Conservation (phyloP, 306 rosid species). For the Arachis stenosperma region DNA sequence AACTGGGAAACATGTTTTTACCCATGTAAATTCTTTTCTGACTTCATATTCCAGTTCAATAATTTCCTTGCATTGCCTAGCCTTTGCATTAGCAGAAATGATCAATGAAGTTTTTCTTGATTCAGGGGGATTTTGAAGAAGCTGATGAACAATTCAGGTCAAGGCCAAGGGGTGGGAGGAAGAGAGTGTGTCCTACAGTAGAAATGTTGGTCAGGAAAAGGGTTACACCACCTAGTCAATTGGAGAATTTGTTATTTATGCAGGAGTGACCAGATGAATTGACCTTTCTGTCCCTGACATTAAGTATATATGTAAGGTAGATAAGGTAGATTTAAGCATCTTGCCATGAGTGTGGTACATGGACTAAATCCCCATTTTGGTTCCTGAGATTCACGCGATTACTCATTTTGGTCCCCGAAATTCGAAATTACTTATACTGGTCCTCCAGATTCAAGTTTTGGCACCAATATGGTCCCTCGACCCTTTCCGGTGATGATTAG, state of each 20-base stretch:
- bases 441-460: no score
- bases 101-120: background rate
- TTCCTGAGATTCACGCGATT: no score
- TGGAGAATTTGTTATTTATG: slow-evolving; percentile 45
- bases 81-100: background rate
- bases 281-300: background rate
- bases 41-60: background rate
- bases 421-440: no score
- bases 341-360: background rate
- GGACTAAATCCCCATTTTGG: no score
- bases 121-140: slow-evolving; percentile 86
- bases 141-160: slow-evolving; percentile 72
- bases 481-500: no score
- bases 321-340: background rate
- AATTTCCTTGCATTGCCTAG: background rate
- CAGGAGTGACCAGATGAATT: slow-evolving; percentile 18
- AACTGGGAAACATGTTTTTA: slow-evolving; percentile 59
- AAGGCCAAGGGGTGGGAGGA: slow-evolving; percentile 77
- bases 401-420: no score
- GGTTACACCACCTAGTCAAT: slow-evolving; percentile 60
- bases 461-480: no score
- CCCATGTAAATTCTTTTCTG: slow-evolving; percentile 53
- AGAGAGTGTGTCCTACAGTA: slow-evolving; percentile 66
- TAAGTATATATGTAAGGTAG: background rate
- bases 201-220: slow-evolving; percentile 83